Evolutionary conservation across 371 early-diverging fungal species (phyloP).

Genomic region (Actinomucor elegans): DNA sequence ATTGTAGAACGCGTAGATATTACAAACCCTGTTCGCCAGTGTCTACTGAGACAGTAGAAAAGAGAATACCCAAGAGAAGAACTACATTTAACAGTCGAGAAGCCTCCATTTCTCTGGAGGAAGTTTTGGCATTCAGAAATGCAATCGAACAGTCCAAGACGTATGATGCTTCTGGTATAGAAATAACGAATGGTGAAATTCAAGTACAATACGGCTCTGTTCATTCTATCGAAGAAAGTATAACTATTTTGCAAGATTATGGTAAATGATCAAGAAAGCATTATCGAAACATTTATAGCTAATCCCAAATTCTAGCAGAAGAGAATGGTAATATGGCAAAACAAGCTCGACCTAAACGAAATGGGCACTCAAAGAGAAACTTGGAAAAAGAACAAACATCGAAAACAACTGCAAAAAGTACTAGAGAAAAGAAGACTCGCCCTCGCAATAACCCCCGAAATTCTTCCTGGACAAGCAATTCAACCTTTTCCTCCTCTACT

Average conservation of each 20-base stretch:
- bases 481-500: too few species aligned
- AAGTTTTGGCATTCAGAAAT: slow-evolving; percentile 40
- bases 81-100: slow-evolving; percentile 59
- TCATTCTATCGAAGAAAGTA: slow-evolving; percentile 8
- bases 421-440: slow-evolving; percentile 13
- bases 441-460: slow-evolving; percentile 6
- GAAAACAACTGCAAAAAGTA: neutral
- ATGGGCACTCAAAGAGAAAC: slow-evolving; percentile 3
- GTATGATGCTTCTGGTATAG: slow-evolving; percentile 12
- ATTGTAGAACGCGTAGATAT: slow-evolving; percentile 29
- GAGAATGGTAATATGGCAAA: slow-evolving; percentile 5
- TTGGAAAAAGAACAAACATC: neutral
- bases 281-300: too few species aligned
- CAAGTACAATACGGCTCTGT: slow-evolving; percentile 3
- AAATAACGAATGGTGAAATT: slow-evolving; percentile 1
- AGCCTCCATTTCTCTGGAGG: slow-evolving; percentile 56
- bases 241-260: slow-evolving; percentile 30
- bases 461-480: too few species aligned
- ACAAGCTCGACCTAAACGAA: slow-evolving; percentile 12
- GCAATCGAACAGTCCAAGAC: slow-evolving; percentile 30
- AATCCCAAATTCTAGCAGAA: too few species aligned
- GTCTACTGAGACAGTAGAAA: slow-evolving; percentile 15
- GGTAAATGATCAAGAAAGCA: slow-evolving; percentile 7
- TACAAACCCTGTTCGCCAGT: slow-evolving; percentile 22
- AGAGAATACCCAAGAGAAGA: slow-evolving; percentile 48